These are phyloP conservation scores for Heliocybe sulcata DNA, from an alignment of 1,284 basidiomycete species.

Conservation along the genomic window DNA sequence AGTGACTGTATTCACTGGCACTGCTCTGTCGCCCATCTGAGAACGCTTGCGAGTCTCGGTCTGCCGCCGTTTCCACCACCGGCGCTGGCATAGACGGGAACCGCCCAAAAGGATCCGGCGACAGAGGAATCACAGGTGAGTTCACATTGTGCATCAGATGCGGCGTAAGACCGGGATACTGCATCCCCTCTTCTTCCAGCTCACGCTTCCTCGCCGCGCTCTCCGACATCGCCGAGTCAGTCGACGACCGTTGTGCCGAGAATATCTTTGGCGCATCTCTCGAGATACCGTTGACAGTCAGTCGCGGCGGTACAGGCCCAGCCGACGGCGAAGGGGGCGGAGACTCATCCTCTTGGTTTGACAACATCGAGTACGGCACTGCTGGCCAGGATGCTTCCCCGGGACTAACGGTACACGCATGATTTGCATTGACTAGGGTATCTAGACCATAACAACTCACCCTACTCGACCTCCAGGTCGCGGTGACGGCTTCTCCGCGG, in stretches of 20 bases:
- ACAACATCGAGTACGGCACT: conserved; percentile 26
- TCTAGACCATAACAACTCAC: background rate
- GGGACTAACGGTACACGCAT: conserved; percentile 1
- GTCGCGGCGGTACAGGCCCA: conserved; percentile 43
- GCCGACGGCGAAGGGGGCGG: conserved; percentile 9
- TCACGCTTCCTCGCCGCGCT: conserved; percentile 45
- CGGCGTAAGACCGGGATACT: conserved; percentile 34
- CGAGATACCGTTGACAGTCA: conserved; percentile 63
- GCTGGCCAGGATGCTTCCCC: conserved; percentile 27
- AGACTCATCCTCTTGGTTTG: conserved; percentile 9
- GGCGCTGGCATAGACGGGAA: conserved; percentile 45
- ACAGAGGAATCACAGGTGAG: conserved; percentile 59
- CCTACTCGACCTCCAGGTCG: background rate
- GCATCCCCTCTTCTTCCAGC: conserved; percentile 35
- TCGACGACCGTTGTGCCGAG: conserved; percentile 24
- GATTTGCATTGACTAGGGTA: conserved; percentile 1
- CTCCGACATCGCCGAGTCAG: conserved; percentile 29
- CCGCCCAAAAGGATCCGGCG: conserved; percentile 73
- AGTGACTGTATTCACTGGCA: background rate
- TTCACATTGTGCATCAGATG: conserved; percentile 18
- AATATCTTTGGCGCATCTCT: conserved; percentile 44
- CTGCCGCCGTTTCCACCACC: background rate
- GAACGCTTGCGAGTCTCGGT: background rate
- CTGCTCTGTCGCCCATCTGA: background rate
- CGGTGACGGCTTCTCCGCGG: background rate